Conservation (phyloP, 352 stramenopile species). For the Globisporangium middletonii region DNA sequence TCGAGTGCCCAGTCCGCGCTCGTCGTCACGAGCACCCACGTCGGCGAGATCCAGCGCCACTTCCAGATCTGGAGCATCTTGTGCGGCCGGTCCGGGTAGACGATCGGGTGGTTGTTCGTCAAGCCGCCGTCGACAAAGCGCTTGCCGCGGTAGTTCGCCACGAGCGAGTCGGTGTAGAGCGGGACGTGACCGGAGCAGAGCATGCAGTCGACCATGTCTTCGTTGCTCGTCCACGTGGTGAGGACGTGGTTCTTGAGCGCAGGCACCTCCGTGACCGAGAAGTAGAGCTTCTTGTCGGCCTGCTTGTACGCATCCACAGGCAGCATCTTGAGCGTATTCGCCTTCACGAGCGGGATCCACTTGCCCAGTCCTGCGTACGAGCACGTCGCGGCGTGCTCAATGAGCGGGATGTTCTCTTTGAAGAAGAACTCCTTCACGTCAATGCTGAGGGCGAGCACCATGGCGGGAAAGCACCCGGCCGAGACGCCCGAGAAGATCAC, state of each 20-base stretch:
- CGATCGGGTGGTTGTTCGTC: conserved; percentile 63
- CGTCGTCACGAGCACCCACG: conserved; percentile 74
- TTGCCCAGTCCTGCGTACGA: conserved; percentile 60
- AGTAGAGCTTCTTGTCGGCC: conserved; percentile 67
- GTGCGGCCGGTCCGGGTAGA: conserved; percentile 42
- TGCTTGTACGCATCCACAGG: conserved; percentile 53
- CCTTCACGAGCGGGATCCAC: conserved; percentile 76
- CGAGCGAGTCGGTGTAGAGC: conserved; percentile 64
- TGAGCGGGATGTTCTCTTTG: conserved; percentile 70
- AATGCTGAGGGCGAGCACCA: conserved; percentile 53
- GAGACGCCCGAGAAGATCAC: conserved; percentile 79
- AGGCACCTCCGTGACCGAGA: conserved; percentile 70
- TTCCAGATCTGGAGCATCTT: conserved; percentile 85
- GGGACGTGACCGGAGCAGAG: conserved; percentile 66
- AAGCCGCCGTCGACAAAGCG: conserved; percentile 68
- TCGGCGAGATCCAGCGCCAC: conserved; percentile 71
- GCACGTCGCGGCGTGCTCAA: conserved; percentile 48
- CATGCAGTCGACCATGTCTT: conserved; percentile 83
- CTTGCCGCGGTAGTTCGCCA: conserved; percentile 61
- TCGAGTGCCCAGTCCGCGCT: conserved; percentile 67
- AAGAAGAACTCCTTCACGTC: conserved; percentile 83
- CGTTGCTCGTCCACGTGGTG: conserved; percentile 65
- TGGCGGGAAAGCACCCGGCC: conserved; percentile 66
- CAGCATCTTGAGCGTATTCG: conserved; percentile 58
- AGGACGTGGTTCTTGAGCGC: conserved; percentile 63